Evolutionary conservation across 192 early-diverging fungal species (phyloP).

Genomic region (Chytriomyces sp.): DNA sequence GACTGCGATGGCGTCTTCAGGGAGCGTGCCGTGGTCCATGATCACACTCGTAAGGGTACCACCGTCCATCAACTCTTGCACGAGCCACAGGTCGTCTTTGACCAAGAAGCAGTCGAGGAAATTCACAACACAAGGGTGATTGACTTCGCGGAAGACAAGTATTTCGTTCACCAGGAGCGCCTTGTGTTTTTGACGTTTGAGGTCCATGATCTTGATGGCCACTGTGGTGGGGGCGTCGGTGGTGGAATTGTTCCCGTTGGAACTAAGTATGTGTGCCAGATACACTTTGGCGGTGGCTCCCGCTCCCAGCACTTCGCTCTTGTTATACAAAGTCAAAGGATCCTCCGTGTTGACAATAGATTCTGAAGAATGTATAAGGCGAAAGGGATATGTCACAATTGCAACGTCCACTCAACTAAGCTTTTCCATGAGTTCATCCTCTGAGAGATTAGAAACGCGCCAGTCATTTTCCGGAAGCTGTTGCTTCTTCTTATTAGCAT

Average conservation of each 20-base stretch:
- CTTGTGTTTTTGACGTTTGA: constrained; percentile 82
- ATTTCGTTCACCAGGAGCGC: constrained; percentile 95
- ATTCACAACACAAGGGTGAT: constrained; percentile 88
- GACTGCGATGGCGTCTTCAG: background rate
- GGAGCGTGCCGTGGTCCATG: background rate
- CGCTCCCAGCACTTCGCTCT: constrained; percentile 93
- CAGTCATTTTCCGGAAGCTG: no score
- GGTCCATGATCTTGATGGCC: constrained; percentile 94
- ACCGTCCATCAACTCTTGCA: constrained; percentile 95
- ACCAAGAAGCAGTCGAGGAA: constrained; percentile 83
- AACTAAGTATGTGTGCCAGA: constrained; percentile 20
- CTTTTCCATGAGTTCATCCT: no score
- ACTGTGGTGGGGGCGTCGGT: constrained; percentile 62
- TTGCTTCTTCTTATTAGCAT: no score
- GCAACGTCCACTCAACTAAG: no score
- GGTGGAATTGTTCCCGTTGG: no score
- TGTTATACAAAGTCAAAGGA: constrained; percentile 84
- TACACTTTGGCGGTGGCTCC: constrained; percentile 97
- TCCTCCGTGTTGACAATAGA: no score
- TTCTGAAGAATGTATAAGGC: no score
- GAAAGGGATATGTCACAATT: no score
- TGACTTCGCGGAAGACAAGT: constrained; percentile 82
- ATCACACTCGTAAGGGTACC: constrained; percentile 85
- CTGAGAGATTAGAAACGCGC: no score
- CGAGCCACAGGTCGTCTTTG: constrained; percentile 80